Conservation (phyloP, 345 rosid species). For the Brassica napus region Da-Ae NC_063452.1:60018001-60018500, state of each 20-base stretch:
- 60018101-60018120: conserved; percentile 22
- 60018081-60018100: conserved; percentile 17
- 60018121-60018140: not conserved
- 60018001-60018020: conserved; percentile 25
- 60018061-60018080: not conserved
- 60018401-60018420: not conserved
- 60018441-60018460: conserved; percentile 11
- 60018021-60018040: conserved; percentile 7
- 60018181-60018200: conserved; percentile 22
- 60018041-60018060: conserved; percentile 18
- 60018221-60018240: not conserved
- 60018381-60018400: not conserved
- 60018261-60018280: not conserved
- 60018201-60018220: conserved; percentile 21
- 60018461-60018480: no score
- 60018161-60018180: not conserved
- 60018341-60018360: not conserved
- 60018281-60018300: not conserved
- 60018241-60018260: not conserved
- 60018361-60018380: not conserved
- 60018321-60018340: not conserved
- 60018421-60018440: conserved; percentile 25
- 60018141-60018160: not conserved
- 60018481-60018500: no score
- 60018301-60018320: not conserved